Evolutionary conservation across 1,284 basidiomycete species (phyloP).

Genomic region (Trichosporon sp.): DNA sequence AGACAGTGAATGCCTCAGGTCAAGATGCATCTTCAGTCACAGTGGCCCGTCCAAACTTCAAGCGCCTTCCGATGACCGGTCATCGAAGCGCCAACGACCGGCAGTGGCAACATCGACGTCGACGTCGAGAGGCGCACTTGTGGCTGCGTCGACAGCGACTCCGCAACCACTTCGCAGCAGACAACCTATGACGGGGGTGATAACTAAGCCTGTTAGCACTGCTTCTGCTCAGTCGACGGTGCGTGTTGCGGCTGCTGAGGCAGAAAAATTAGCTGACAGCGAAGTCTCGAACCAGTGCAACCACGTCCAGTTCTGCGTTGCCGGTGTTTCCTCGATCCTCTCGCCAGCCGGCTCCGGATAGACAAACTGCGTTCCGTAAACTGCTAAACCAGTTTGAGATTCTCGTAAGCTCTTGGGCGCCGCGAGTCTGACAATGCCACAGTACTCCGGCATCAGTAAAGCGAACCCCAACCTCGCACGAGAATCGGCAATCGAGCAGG

Average conservation of each 20-base stretch:
- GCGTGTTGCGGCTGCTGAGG: neutral
- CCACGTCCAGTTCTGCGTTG: neutral
- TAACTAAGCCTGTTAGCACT: neutral
- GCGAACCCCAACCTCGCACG: conserved; percentile 36
- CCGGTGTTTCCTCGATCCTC: conserved; percentile 16
- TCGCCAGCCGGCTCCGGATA: conserved; percentile 36
- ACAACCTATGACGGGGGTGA: neutral
- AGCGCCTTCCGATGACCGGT: neutral
- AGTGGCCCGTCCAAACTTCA: neutral
- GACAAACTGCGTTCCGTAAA: conserved; percentile 39
- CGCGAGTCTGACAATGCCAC: neutral
- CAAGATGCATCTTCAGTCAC: conserved; percentile 37
- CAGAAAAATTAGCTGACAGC: neutral
- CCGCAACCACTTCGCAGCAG: neutral
- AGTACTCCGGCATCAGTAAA: conserved; percentile 35
- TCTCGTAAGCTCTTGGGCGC: conserved; percentile 26
- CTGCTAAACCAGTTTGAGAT: conserved; percentile 40
- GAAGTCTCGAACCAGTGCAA: neutral
- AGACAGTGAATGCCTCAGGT: conserved; percentile 27
- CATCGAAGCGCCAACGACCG: neutral
- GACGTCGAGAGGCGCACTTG: neutral
- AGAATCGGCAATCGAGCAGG: conserved; percentile 36
- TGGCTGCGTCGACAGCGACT: conserved; percentile 12
- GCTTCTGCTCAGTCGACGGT: neutral
- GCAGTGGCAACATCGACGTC: neutral